Conservation (phyloP, 1,284 basidiomycete species). For the Ceratobasidium sp. region DNA sequence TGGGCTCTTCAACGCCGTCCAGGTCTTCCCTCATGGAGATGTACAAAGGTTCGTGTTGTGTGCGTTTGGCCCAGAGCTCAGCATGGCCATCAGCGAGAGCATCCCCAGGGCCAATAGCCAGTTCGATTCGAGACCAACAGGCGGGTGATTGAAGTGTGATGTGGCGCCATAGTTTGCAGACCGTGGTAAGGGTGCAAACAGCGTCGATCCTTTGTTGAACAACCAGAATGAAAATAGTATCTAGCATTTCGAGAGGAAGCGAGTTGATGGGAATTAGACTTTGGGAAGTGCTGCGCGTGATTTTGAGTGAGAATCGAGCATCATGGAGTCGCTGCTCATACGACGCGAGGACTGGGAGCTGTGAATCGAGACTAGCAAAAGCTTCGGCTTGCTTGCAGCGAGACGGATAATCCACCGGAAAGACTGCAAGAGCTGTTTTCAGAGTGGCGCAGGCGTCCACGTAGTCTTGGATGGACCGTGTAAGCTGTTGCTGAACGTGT, state of each 20-base stretch:
- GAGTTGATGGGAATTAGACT: slow-evolving; percentile 9
- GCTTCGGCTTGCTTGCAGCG: background rate
- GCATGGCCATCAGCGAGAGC: background rate
- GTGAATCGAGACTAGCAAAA: background rate
- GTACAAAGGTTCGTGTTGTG: background rate
- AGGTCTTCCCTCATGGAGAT: background rate
- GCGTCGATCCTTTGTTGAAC: background rate
- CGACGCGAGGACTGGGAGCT: background rate
- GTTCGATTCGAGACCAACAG: background rate
- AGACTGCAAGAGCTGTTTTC: background rate
- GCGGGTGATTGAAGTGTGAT: background rate
- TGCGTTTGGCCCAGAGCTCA: background rate
- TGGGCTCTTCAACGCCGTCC: background rate
- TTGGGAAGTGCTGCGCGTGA: background rate
- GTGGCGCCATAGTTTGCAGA: background rate
- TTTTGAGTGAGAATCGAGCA: background rate
- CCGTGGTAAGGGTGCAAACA: background rate
- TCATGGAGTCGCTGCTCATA: background rate
- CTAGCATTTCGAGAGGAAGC: background rate
- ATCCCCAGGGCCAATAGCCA: background rate
- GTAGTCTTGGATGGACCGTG: background rate
- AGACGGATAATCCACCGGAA: background rate
- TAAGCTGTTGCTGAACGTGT: background rate
- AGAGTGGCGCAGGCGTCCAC: background rate
- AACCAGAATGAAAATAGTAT: background rate